Percentiles rank a stretch among this genome's conserved stretches.
Conservation (phyloP, 73 alveolate species). For the Tetrahymena borealis region DNA sequence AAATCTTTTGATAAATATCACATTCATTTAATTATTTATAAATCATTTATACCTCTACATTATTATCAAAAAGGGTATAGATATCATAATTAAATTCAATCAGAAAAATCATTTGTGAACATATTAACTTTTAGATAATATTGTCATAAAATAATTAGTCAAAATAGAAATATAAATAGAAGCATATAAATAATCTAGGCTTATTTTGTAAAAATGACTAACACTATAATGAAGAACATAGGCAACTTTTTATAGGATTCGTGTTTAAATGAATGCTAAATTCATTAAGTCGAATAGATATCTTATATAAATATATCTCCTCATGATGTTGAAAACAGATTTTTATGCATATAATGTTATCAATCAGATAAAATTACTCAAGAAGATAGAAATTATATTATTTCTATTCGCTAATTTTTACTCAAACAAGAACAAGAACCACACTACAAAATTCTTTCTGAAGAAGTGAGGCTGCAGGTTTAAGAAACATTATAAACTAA, state of each 20-base stretch:
- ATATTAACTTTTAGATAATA: too few species aligned
- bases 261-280: not conserved
- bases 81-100: too few species aligned
- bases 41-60: too few species aligned
- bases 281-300: not conserved
- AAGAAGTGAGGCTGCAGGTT: not conserved
- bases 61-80: too few species aligned
- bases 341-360: not conserved
- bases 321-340: not conserved
- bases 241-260: not conserved
- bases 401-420: not conserved
- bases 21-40: too few species aligned
- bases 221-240: not conserved
- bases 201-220: not conserved
- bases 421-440: not conserved
- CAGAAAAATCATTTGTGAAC: too few species aligned
- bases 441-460: not conserved
- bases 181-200: too few species aligned
- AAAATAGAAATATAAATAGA: too few species aligned
- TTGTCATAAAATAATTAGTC: too few species aligned
- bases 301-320: not conserved
- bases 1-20: too few species aligned
- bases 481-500: not conserved
- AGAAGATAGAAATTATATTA: not conserved
- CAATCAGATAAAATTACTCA: not conserved